phyloP scores from a whole-genome alignment of 768 basidiomycete genomes.

The Myochromella boudieri region DNA sequence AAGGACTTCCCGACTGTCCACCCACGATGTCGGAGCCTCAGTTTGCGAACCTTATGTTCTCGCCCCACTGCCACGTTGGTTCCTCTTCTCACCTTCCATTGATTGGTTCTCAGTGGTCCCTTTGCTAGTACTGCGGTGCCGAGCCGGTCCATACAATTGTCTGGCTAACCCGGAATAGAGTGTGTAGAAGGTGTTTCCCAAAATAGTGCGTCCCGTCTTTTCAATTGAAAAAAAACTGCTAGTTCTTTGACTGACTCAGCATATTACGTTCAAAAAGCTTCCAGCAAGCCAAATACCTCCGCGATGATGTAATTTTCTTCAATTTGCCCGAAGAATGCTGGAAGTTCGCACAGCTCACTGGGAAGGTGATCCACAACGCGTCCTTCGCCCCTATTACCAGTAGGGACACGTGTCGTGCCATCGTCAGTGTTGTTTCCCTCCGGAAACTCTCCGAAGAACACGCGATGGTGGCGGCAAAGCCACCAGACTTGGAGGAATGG shows the following conservation, averaged over 20 bases:
- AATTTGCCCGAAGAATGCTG: constrained; percentile 16
- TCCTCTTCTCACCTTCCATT: constrained; percentile 1
- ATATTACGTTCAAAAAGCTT: constrained; percentile 9
- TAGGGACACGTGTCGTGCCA: constrained; percentile 18
- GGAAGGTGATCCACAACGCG: constrained; percentile 18
- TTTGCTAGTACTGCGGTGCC: constrained; percentile 17
- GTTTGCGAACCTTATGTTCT: constrained; percentile 44
- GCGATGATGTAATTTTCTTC: constrained; percentile 3
- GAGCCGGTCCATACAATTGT: constrained; percentile 19
- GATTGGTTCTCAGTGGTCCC: constrained; percentile 8
- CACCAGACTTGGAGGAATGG: constrained; percentile 22
- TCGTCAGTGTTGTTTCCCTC: constrained; percentile 16
- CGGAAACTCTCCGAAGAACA: constrained; percentile 24
- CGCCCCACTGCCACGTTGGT: constrained; percentile 42
- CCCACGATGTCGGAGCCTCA: constrained; percentile 42
- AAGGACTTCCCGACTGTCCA: constrained; percentile 42
- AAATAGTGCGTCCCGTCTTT: constrained; percentile 14
- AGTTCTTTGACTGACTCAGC: background rate
- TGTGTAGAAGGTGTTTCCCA: constrained; percentile 20
- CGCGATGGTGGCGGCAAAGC: constrained; percentile 18
- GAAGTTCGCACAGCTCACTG: constrained; percentile 18
- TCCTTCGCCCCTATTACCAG: constrained; percentile 21
- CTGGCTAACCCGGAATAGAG: constrained; percentile 19
- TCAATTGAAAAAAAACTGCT: no score
- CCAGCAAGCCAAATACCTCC: constrained; percentile 14